Evolutionary conservation across 768 basidiomycete genomes (phyloP).

Genomic region (Chiua virens): DNA sequence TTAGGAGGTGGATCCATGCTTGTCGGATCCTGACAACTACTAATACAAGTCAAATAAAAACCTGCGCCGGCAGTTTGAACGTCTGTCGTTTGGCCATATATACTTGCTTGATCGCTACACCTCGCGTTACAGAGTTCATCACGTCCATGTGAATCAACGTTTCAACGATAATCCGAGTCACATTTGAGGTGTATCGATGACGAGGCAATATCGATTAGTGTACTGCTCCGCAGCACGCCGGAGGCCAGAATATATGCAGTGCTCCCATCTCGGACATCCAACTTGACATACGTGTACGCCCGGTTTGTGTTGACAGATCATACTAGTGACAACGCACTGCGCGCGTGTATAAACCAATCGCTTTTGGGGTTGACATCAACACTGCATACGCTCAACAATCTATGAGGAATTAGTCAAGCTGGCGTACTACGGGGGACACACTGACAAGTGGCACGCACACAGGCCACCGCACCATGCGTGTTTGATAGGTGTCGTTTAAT

Average conservation of each 20-base stretch:
- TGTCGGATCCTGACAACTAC: too few relatives aligned
- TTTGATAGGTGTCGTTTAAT: neutral
- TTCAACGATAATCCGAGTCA: too few relatives aligned
- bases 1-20: too few relatives aligned
- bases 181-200: conserved; percentile 3
- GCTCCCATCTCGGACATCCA: neutral
- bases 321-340: neutral
- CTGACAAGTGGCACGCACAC: conserved; percentile 3
- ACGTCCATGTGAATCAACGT: neutral
- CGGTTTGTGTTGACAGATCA: neutral
- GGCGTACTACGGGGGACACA: conserved; percentile 8
- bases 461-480: neutral
- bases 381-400: neutral
- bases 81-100: too few relatives aligned
- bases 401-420: neutral
- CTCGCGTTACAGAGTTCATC: neutral
- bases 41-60: too few relatives aligned
- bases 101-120: neutral
- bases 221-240: too few relatives aligned
- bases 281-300: conserved; percentile 8
- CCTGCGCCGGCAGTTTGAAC: too few relatives aligned
- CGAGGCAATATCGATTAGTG: too few relatives aligned
- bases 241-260: neutral
- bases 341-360: neutral
- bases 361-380: neutral